These are phyloP conservation scores for Paramecium bursaria DNA, from an alignment of 73 alveolate genomes.

Conservation along the genomic window DNA sequence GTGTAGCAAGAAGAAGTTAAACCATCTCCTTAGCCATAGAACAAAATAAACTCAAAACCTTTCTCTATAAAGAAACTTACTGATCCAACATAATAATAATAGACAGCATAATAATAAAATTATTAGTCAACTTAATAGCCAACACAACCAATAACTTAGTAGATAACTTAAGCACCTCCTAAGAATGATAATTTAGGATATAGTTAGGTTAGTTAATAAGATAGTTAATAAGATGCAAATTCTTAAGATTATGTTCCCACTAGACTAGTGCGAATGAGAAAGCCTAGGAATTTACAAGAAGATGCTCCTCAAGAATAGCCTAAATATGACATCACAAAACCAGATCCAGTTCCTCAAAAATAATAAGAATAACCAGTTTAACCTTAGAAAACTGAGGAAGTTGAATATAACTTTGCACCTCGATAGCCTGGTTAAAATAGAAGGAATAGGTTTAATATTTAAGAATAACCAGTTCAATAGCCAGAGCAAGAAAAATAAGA, in stretches of 20 bases:
- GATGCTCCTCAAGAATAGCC: no score
- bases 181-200: not conserved
- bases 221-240: not conserved
- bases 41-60: constrained; percentile 43
- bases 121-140: constrained; percentile 14
- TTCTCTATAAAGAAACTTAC: not conserved
- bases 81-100: not conserved
- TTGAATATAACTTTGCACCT: not conserved
- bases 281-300: no score
- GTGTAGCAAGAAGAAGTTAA: no score
- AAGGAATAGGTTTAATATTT: not conserved
- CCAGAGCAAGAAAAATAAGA: not conserved
- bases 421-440: not conserved
- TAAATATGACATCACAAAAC: no score
- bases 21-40: not conserved
- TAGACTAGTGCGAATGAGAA: no score
- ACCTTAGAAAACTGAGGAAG: no score
- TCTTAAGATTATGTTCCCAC: no score
- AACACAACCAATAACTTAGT: constrained; percentile 5
- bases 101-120: not conserved
- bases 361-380: no score
- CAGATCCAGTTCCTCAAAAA: no score
- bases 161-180: not conserved
- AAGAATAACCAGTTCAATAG: not conserved
- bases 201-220: not conserved